Conservation (phyloP, 2,329 filamentous ascomycete genomes). For the Scytalidium sp. region DNA sequence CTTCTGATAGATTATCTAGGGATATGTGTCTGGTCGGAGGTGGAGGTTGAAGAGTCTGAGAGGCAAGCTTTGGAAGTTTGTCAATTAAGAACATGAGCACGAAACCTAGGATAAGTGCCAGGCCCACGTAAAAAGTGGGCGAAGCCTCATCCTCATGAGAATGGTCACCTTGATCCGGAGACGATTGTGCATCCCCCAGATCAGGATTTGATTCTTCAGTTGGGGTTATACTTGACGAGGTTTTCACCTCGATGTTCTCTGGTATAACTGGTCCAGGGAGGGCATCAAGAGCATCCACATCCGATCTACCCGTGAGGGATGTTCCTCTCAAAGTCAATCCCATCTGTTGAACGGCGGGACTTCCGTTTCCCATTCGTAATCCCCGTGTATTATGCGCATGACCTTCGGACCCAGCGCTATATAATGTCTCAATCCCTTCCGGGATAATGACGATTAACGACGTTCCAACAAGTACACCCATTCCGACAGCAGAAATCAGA, state of each 20-base stretch:
- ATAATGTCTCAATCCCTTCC: conserved; percentile 89
- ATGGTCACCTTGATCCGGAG: conserved; percentile 31
- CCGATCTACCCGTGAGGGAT: background rate
- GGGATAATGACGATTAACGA: conserved; percentile 97
- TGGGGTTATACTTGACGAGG: background rate
- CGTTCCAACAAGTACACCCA: conserved; percentile 91
- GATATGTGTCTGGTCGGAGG: conserved; percentile 81
- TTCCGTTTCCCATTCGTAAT: background rate
- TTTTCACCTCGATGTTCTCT: conserved; percentile 2
- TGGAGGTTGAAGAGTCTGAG: conserved; percentile 59
- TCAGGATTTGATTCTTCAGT: background rate
- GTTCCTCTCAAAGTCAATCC: conserved; percentile 15
- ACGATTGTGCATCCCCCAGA: conserved; percentile 19
- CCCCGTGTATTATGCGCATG: conserved; percentile 17
- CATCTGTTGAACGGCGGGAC: conserved; percentile 1
- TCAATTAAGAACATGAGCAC: conserved; percentile 97
- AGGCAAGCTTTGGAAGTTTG: conserved; percentile 71
- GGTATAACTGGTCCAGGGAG: conserved; percentile 8
- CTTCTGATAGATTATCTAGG: conserved; percentile 71
- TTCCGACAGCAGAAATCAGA: conserved; percentile 86
- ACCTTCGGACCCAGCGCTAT: conserved; percentile 47
- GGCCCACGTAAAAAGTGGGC: conserved; percentile 76
- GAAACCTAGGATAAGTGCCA: conserved; percentile 85
- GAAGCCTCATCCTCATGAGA: conserved; percentile 44
- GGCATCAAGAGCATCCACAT: conserved; percentile 3